A percentile compares a stretch with the other conserved stretches of the same genome.
These are phyloP conservation scores for Calonectria pauciramosa DNA, from an alignment of 2,329 filamentous ascomycete genomes.

Conservation along the genomic window DNA sequence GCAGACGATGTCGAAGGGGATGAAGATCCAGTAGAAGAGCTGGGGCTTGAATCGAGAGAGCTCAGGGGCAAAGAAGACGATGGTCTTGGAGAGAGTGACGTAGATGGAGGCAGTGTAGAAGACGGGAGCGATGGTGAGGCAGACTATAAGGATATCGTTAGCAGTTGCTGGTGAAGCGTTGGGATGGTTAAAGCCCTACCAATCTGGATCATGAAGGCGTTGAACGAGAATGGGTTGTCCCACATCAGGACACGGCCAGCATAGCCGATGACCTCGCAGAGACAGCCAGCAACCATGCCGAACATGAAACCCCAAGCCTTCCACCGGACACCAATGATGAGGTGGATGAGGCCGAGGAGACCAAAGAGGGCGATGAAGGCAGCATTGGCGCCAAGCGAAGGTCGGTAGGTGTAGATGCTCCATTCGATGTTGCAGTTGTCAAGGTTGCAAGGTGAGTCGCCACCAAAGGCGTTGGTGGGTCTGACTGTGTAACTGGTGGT, in stretches of 20 bases:
- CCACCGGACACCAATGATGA: conserved; percentile 61
- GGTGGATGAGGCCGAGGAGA: conserved; percentile 56
- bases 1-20: conserved; percentile 69
- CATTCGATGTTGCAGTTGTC: conserved; percentile 60
- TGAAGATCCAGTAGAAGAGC: conserved; percentile 63
- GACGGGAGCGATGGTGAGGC: conserved; percentile 65
- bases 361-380: conserved; percentile 65
- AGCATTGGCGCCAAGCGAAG: conserved; percentile 66
- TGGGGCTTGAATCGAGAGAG: conserved; percentile 60
- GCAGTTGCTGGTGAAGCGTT: not conserved
- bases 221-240: conserved; percentile 70
- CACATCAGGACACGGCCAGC: conserved; percentile 70
- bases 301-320: conserved; percentile 62
- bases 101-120: conserved; percentile 75
- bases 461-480: conserved; percentile 55
- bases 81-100: conserved; percentile 66
- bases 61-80: conserved; percentile 55
- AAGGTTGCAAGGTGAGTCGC: conserved; percentile 61
- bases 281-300: conserved; percentile 68
- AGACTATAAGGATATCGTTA: conserved; percentile 53
- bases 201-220: conserved; percentile 76
- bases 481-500: conserved; percentile 33
- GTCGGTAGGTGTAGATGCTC: conserved; percentile 68
- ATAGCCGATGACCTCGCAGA: conserved; percentile 74
- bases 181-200: conserved; percentile 51